Base-by-base conservation (phyloP, 352 stramenopile species). In the Phytophthora capsici region DNA sequence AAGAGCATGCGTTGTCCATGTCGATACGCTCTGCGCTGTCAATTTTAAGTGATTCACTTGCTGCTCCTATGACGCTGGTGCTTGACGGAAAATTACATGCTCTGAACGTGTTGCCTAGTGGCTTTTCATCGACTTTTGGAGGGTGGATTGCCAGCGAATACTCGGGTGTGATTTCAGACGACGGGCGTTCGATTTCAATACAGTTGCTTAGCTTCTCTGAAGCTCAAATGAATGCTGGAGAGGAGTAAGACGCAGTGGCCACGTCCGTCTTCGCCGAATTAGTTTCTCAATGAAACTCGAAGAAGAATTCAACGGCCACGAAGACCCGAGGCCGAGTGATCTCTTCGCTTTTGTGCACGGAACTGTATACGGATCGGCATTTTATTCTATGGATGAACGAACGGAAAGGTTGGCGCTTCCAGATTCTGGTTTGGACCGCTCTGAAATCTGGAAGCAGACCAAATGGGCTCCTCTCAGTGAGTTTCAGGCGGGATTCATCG, bases 101-200 rank as follows among this genome's bases (percentile, higher is more conserved):
- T 28, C 79, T 77, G 43, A 53, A 58, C 25, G 68, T 75, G 7
- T 28, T 80, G 4, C 71, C 68, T 10, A 77, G 58, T 23, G 71
- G 68, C 4, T 13, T 63, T 4, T 44, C 56, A 7, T 68, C 67
- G 6, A 55, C 50, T 36, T 36, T 44, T 25, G 56, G 63, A 50
- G 41, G 63, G 1, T 71, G 63, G 63, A 36, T n/a, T 0, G 12
- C 65, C 17, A 57, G 63, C 26, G 49, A 71, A 28, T 71, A 71
- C 48, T 38, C 16, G 4, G 56, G 55, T 17, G 26, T 26, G 2
- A 20, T 60, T 44, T 61, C 55, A 0, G 22, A 46, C 16, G 32
- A 57, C 16, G n/a, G 8, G 3, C 38, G 34, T 7, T 45, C 22
- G 12, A 4, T 63, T 22, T 36, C 30, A n/a, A 23, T 59, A 17